Percentiles rank a stretch among this genome's conserved stretches.
These are phyloP conservation scores for Lolium rigidum DNA, from an alignment of 176 grass and related monocot species.

Conservation along the genomic window DNA sequence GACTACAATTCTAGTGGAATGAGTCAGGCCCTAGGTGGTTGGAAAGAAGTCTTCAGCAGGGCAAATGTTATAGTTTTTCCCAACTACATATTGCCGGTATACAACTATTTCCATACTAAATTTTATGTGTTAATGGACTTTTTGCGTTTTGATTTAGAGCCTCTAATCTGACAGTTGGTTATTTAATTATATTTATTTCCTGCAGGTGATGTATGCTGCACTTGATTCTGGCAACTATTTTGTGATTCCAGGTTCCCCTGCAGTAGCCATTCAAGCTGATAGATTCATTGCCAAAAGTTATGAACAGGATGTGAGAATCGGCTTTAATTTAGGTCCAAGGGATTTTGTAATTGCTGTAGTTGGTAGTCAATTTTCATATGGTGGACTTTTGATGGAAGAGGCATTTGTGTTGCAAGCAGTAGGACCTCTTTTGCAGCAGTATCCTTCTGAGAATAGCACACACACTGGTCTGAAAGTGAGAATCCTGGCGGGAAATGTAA, in stretches of 20 bases:
- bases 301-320: constrained; percentile 48
- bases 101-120: constrained; percentile 33
- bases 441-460: constrained; percentile 57
- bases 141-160: constrained; percentile 42
- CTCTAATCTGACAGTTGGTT: constrained; percentile 17
- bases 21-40: constrained; percentile 74
- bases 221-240: constrained; percentile 97
- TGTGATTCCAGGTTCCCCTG: constrained; percentile 84
- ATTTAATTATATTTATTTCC: constrained; percentile 42
- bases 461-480: constrained; percentile 71
- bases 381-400: constrained; percentile 81
- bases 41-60: constrained; percentile 83
- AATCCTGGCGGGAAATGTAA: constrained; percentile 64
- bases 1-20: constrained; percentile 70
- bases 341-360: constrained; percentile 88
- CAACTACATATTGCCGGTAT: constrained; percentile 88
- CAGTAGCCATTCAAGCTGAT: constrained; percentile 71
- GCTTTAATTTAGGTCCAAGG: constrained; percentile 49
- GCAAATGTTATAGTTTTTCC: constrained; percentile 91
- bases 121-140: neutral
- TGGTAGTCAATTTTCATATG: constrained; percentile 85
- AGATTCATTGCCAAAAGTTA: constrained; percentile 39
- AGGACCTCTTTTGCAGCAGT: constrained; percentile 64
- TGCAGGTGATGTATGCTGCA: constrained; percentile 95
- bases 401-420: constrained; percentile 83